These are phyloP conservation scores for Emergomyces africanus DNA, from an alignment of 2,329 filamentous ascomycete genomes.

Conservation along the genomic window DNA sequence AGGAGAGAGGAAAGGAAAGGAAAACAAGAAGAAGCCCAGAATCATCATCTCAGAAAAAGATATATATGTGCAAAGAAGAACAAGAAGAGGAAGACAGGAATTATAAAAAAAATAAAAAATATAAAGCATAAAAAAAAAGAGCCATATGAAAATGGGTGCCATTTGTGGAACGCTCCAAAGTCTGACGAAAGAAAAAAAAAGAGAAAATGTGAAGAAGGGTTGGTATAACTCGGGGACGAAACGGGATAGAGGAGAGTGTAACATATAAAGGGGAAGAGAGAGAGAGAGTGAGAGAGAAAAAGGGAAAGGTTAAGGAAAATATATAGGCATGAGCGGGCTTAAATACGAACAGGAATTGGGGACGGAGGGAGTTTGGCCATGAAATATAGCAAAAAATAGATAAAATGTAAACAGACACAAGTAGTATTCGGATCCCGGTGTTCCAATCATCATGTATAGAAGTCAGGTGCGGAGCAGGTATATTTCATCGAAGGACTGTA, in stretches of 20 bases:
- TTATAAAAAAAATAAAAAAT: no score
- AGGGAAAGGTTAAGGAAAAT: no score
- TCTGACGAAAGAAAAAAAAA: background rate
- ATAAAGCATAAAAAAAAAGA: background rate
- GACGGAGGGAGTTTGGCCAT: background rate
- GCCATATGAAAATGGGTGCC: background rate
- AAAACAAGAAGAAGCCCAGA: background rate
- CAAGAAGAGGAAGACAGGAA: background rate
- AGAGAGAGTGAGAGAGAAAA: no score
- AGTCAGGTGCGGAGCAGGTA: background rate
- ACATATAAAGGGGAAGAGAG: no score
- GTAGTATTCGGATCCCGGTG: background rate
- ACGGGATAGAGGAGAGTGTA: background rate
- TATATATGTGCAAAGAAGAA: background rate
- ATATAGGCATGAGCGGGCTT: background rate
- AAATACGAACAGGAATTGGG: background rate
- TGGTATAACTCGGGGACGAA: background rate
- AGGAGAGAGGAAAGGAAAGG: no score
- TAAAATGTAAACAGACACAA: background rate
- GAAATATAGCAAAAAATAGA: background rate
- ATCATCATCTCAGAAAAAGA: background rate
- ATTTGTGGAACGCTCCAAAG: background rate
- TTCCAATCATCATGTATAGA: background rate
- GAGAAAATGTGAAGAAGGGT: conserved; percentile 1
- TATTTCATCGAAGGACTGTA: background rate